These are phyloP conservation scores for Conoideocrella luteorostrata DNA, from an alignment of 2,329 filamentous ascomycete species.

Conservation along the genomic window DNA sequence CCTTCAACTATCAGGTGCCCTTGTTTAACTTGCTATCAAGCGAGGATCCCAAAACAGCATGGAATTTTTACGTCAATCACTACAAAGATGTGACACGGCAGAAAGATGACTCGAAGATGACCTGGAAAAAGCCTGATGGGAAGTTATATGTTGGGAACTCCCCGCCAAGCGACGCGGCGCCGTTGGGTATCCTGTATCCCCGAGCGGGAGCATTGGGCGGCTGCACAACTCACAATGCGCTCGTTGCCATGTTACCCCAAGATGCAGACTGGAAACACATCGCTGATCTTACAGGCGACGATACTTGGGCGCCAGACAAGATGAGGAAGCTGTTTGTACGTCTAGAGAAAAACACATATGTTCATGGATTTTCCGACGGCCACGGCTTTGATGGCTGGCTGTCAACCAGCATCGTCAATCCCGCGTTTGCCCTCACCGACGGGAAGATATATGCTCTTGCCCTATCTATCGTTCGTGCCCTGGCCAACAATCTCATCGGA, in stretches of 20 bases:
- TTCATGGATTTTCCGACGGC: conserved; percentile 24
- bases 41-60: conserved; percentile 19
- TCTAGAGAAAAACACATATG: conserved; percentile 50
- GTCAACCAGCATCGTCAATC: background rate
- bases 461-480: background rate
- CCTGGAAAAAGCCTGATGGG: conserved; percentile 46
- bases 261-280: conserved; percentile 31
- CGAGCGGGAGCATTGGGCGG: conserved; percentile 40
- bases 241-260: background rate
- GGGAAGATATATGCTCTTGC: background rate
- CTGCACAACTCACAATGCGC: conserved; percentile 50
- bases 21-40: background rate
- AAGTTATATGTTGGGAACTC: conserved; percentile 35
- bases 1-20: conserved; percentile 35
- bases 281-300: conserved; percentile 51
- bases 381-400: conserved; percentile 34
- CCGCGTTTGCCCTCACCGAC: background rate
- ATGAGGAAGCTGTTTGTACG: conserved; percentile 54
- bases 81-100: conserved; percentile 48
- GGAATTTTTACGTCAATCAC: conserved; percentile 60
- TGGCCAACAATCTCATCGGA: no score
- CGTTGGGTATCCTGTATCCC: conserved; percentile 37
- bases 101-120: conserved; percentile 49
- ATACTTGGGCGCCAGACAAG: conserved; percentile 49
- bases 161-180: background rate